A percentile compares a stretch with the other conserved stretches of the same genome.
phyloP scores from a whole-genome alignment of 192 early-diverging fungal genomes.

The Coemansia asiatica region DNA sequence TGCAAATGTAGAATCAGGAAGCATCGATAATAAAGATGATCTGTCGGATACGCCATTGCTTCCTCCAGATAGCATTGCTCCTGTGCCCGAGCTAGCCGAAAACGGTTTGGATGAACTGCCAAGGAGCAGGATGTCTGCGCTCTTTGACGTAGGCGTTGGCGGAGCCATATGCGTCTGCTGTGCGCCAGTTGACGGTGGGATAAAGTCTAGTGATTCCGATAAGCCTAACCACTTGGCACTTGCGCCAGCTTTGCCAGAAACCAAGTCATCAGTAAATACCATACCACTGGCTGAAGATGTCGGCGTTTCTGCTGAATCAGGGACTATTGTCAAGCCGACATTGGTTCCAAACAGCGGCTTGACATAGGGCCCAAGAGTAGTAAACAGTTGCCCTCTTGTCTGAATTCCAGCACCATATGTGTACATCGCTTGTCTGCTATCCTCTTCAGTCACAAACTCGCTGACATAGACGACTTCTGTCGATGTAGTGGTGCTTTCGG shows the following conservation, averaged over 20 bases:
- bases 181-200: slow-evolving; percentile 22
- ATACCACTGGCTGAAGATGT: not conserved
- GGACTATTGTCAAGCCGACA: slow-evolving; percentile 38
- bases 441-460: slow-evolving; percentile 37
- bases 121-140: slow-evolving; percentile 1
- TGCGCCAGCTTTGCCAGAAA: not conserved
- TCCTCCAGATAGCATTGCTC: not conserved
- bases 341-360: slow-evolving; percentile 43
- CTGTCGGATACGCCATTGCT: no score
- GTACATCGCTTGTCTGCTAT: slow-evolving; percentile 25
- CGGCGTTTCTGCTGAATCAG: slow-evolving; percentile 11
- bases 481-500: slow-evolving; percentile 37
- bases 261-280: slow-evolving; percentile 29
- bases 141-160: slow-evolving; percentile 2
- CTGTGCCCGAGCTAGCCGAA: no score
- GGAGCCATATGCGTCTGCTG: slow-evolving; percentile 7
- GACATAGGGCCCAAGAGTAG: slow-evolving; percentile 27
- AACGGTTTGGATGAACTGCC: not conserved
- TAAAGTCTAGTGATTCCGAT: slow-evolving; percentile 20
- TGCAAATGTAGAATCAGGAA: slow-evolving; percentile 19
- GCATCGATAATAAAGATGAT: not conserved
- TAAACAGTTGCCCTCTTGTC: slow-evolving; percentile 30
- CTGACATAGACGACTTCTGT: slow-evolving; percentile 39
- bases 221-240: slow-evolving; percentile 22
- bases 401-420: slow-evolving; percentile 41